Evolutionary conservation across 768 basidiomycete species (phyloP).

Genomic region (Clathrus columnatus): DNA sequence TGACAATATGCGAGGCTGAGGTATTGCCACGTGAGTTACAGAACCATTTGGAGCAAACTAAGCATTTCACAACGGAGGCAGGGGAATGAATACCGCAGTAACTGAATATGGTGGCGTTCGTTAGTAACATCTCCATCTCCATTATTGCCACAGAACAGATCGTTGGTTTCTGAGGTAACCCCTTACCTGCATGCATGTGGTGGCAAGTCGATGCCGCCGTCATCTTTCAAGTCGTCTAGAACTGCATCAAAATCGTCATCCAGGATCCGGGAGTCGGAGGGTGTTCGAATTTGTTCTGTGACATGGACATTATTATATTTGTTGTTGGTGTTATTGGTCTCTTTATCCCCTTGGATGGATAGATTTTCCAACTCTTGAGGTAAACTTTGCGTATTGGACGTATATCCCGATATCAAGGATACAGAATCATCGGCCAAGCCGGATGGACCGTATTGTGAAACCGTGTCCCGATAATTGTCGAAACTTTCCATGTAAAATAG

Average conservation of each 20-base stretch:
- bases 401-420: slow-evolving; percentile 21
- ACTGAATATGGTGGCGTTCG: slow-evolving; percentile 31
- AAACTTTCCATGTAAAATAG: slow-evolving; percentile 10
- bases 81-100: slow-evolving; percentile 99
- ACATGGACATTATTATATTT: slow-evolving; percentile 5
- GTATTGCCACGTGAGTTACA: slow-evolving; percentile 98
- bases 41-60: slow-evolving; percentile 92
- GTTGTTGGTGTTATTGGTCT: not conserved
- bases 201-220: slow-evolving; percentile 66
- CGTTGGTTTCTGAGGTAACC: not conserved
- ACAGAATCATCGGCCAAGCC: slow-evolving; percentile 17
- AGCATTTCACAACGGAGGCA: slow-evolving; percentile 92
- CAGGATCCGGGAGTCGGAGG: slow-evolving; percentile 24
- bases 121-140: not conserved
- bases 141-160: slow-evolving; percentile 16
- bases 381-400: slow-evolving; percentile 11
- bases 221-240: slow-evolving; percentile 83
- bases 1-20: slow-evolving; percentile 97
- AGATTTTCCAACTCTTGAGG: slow-evolving; percentile 16
- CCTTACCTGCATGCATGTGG: slow-evolving; percentile 91
- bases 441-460: slow-evolving; percentile 19
- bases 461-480: slow-evolving; percentile 16
- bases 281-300: slow-evolving; percentile 17
- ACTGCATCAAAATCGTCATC: slow-evolving; percentile 89
- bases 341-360: slow-evolving; percentile 10